A percentile compares a stretch with the other conserved stretches of the same genome.
phyloP scores from a whole-genome alignment of 2,329 filamentous ascomycete genomes.

The Chaetomium sp. region DNA sequence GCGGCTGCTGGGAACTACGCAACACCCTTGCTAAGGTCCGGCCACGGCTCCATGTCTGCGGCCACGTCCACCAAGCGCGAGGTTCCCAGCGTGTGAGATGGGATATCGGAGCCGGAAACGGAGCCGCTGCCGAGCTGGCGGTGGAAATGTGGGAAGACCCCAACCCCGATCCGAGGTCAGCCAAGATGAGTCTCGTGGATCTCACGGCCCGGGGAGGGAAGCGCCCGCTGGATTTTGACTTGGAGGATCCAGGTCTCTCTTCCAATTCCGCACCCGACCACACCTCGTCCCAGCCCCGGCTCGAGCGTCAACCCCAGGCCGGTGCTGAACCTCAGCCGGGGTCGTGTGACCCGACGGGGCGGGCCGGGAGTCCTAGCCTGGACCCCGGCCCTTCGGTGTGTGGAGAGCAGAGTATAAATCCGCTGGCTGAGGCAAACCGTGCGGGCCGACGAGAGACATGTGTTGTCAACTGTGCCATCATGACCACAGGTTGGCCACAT shows the following conservation, averaged over 20 bases:
- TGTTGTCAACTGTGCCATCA: conserved; percentile 72
- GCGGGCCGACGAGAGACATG: conserved; percentile 58
- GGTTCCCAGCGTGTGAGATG: conserved; percentile 59
- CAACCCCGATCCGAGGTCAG: conserved; percentile 41
- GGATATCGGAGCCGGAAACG: conserved; percentile 38
- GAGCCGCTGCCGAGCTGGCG: conserved; percentile 38
- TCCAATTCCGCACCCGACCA: too few species aligned
- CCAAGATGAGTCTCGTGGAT: conserved; percentile 59
- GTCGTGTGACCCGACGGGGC: neutral
- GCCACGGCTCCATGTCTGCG: conserved; percentile 61
- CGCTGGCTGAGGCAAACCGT: conserved; percentile 33
- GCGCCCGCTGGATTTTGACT: conserved; percentile 40
- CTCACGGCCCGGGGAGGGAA: conserved; percentile 42
- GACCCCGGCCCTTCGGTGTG: too few species aligned
- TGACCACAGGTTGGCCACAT: conserved; percentile 61
- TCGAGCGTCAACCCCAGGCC: too few species aligned
- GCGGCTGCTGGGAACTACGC: conserved; percentile 56
- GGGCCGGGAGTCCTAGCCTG: neutral
- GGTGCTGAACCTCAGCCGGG: neutral
- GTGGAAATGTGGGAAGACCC: conserved; percentile 53
- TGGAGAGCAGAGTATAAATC: conserved; percentile 22
- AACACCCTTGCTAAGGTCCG: conserved; percentile 53
- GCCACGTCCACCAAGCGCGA: conserved; percentile 64
- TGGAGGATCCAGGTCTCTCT: too few species aligned
- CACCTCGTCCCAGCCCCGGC: too few species aligned